These are phyloP conservation scores for Xanthoceras sorbifolium DNA, from an alignment of 345 rosid species.

Conservation along the genomic window DNA sequence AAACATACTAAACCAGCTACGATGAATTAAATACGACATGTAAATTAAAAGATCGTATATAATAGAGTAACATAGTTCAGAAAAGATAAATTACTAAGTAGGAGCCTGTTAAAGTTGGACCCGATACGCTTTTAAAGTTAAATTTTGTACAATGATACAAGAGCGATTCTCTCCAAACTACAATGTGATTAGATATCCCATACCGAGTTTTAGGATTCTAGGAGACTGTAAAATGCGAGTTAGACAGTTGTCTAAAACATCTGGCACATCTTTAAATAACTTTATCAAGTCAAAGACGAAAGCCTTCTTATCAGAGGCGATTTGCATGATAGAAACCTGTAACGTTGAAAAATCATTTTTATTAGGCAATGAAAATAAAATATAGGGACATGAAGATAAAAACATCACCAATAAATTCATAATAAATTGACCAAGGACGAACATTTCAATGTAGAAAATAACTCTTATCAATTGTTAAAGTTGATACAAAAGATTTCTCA, in stretches of 20 bases:
- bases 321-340: conserved; percentile 98
- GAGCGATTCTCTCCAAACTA: background rate
- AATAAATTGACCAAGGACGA: background rate
- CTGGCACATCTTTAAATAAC: conserved; percentile 65
- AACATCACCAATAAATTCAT: background rate
- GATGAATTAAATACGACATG: background rate
- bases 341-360: conserved; percentile 17
- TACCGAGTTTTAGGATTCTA: conserved; percentile 84
- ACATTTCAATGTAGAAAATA: no score
- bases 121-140: background rate
- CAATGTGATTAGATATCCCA: conserved; percentile 15
- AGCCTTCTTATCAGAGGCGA: conserved; percentile 68
- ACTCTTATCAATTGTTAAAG: no score
- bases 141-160: background rate
- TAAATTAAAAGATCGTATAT: background rate
- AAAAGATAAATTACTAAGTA: background rate
- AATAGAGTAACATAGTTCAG: background rate
- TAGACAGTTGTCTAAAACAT: conserved; percentile 64
- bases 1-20: background rate
- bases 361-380: conserved; percentile 6
- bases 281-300: conserved; percentile 90
- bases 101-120: background rate
- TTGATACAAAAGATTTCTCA: no score
- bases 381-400: background rate
- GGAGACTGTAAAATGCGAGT: conserved; percentile 74